Percentiles rank a stretch among this genome's conserved stretches.
Conservation (phyloP, 306 rosid genomes). For the Quercus glauca region DNA sequence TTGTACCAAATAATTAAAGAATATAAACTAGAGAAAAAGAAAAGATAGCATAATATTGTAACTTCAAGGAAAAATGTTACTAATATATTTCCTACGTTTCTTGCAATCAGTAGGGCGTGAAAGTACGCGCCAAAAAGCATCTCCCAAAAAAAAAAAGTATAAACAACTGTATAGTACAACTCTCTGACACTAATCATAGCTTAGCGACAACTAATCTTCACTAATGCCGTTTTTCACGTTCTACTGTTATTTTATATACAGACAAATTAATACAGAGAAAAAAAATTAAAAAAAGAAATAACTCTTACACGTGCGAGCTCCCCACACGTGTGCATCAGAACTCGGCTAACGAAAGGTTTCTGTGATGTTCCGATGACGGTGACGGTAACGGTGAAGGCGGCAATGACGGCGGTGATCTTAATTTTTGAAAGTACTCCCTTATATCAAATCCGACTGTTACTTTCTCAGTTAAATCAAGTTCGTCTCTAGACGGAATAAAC, state of each 20-base stretch:
- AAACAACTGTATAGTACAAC: slow-evolving; percentile 21
- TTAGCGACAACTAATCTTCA: neutral
- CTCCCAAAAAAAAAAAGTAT: slow-evolving; percentile 8
- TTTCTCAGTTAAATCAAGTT: slow-evolving; percentile 6
- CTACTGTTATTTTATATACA: slow-evolving; percentile 44
- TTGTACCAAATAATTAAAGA: no score
- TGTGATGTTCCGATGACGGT: slow-evolving; percentile 26
- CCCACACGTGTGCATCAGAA: slow-evolving; percentile 37
- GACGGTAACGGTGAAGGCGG: slow-evolving; percentile 58
- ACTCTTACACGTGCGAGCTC: slow-evolving; percentile 28
- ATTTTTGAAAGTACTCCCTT: slow-evolving; percentile 46
- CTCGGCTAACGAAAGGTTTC: slow-evolving; percentile 30
- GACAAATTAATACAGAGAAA: neutral
- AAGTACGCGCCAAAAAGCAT: slow-evolving; percentile 7
- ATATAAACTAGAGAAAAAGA: neutral
- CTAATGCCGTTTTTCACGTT: slow-evolving; percentile 26
- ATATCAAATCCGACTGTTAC: slow-evolving; percentile 26
- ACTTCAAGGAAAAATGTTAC: neutral
- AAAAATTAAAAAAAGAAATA: neutral
- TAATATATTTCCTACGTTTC: neutral
- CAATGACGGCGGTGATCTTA: slow-evolving; percentile 52
- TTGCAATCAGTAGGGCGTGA: neutral
- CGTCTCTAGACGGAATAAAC: slow-evolving; percentile 62
- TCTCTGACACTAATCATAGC: neutral
- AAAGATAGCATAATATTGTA: neutral